These are phyloP conservation scores for Astragalus membranaceus DNA, from an alignment of 306 rosid species.

Conservation along the genomic window DNA sequence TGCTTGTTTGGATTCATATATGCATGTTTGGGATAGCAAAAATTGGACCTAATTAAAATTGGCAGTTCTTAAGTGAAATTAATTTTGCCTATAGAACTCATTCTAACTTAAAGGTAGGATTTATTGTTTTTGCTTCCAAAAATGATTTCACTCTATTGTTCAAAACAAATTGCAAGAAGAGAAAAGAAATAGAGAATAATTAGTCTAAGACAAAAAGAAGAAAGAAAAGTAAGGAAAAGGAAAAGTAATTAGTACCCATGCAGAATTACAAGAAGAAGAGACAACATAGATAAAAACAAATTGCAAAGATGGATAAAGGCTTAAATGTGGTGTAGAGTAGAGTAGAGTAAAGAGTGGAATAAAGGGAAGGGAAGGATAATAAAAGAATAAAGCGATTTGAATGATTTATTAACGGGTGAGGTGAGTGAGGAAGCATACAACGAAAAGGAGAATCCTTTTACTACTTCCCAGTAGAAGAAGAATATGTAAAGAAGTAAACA, in stretches of 20 bases:
- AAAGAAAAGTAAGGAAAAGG: constrained; percentile 28
- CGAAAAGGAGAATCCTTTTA: constrained; percentile 31
- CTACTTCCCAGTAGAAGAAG: constrained; percentile 19
- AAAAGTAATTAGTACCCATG: constrained; percentile 33
- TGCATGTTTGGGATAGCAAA: too few relatives aligned
- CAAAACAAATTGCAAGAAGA: constrained; percentile 18
- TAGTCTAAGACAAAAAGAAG: constrained; percentile 26
- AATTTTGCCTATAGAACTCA: too few relatives aligned
- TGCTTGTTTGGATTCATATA: too few relatives aligned
- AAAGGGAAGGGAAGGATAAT: constrained; percentile 50
- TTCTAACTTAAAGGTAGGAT: too few relatives aligned
- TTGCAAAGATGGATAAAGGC: constrained; percentile 50
- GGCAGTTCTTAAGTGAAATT: too few relatives aligned
- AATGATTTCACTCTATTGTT: too few relatives aligned
- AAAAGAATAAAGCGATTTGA: constrained; percentile 60
- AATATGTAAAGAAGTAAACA: constrained; percentile 20
- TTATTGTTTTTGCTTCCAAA: too few relatives aligned
- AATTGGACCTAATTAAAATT: too few relatives aligned
- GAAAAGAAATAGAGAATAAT: constrained; percentile 25
- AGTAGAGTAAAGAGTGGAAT: constrained; percentile 26
- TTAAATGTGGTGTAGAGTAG: constrained; percentile 35
- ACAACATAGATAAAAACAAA: constrained; percentile 53
- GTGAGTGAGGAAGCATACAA: background rate
- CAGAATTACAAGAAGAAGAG: constrained; percentile 51
- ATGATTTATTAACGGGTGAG: constrained; percentile 1